These are phyloP conservation scores for Coemansia sp. DNA, from an alignment of 192 early-diverging fungal genomes.

Conservation along the genomic window DNA sequence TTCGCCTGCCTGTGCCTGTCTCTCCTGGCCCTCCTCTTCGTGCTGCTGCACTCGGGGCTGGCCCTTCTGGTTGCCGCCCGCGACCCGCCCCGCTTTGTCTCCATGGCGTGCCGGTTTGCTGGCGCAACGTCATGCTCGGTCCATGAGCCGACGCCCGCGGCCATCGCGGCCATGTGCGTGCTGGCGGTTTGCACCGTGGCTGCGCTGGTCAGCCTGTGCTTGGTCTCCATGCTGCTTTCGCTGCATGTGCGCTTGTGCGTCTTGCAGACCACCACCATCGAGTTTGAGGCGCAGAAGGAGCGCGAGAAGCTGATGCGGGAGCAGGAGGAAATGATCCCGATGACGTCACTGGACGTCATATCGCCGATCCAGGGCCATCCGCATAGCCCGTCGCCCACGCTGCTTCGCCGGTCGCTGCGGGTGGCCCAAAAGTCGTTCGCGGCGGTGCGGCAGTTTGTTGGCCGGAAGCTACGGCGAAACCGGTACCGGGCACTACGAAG, in stretches of 20 bases:
- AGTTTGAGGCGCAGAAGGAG: slow-evolving; percentile 19
- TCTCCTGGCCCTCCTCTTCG: slow-evolving; percentile 10
- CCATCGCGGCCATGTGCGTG: slow-evolving; percentile 10
- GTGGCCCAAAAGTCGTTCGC: not conserved
- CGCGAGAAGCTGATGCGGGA: slow-evolving; percentile 10
- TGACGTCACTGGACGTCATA: slow-evolving; percentile 1
- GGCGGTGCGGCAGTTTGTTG: not conserved
- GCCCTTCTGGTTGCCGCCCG: slow-evolving; percentile 3
- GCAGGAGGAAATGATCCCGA: slow-evolving; percentile 14
- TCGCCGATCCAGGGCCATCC: no score
- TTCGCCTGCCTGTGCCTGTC: slow-evolving; percentile 22
- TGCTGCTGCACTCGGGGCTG: not conserved
- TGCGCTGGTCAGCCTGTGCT: slow-evolving; percentile 2
- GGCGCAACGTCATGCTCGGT: not conserved
- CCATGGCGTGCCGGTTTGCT: not conserved
- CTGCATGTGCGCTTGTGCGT: slow-evolving; percentile 40
- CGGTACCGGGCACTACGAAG: not conserved
- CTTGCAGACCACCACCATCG: slow-evolving; percentile 28
- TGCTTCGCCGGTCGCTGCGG: not conserved
- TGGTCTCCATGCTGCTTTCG: slow-evolving; percentile 23
- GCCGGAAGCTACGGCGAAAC: not conserved
- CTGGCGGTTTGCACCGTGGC: slow-evolving; percentile 25
- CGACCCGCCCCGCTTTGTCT: slow-evolving; percentile 8
- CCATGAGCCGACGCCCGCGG: not conserved
- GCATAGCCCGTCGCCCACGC: not conserved